These are phyloP conservation scores for Mucor lusitanicus DNA, from an alignment of 371 early-diverging fungal species.

Conservation along the genomic window DNA sequence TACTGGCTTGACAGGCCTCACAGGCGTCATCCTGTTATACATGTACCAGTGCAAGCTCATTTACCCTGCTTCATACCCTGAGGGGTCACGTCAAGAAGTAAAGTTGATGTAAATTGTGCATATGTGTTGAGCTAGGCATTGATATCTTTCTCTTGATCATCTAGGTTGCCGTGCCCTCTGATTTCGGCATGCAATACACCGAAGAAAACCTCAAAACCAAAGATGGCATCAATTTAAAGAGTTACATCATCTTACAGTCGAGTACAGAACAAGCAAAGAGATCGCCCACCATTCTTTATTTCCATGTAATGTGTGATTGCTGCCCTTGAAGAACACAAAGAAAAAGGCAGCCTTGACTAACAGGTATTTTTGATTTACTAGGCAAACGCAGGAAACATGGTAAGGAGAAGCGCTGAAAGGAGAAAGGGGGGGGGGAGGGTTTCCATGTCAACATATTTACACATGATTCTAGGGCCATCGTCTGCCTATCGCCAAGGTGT, in stretches of 20 bases:
- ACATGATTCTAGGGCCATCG: constrained; percentile 75
- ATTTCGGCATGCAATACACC: constrained; percentile 66
- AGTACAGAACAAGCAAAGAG: constrained; percentile 55
- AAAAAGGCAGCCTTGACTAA: neutral
- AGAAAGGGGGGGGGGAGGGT: neutral
- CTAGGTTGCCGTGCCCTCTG: constrained; percentile 76
- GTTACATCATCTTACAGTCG: constrained; percentile 73
- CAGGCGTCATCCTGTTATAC: constrained; percentile 64
- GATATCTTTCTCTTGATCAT: no score
- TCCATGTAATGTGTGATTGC: constrained; percentile 65
- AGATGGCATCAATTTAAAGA: constrained; percentile 79
- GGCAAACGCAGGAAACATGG: constrained; percentile 97
- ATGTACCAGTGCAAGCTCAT: constrained; percentile 84
- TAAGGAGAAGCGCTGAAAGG: constrained; percentile 21
- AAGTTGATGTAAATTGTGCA: neutral
- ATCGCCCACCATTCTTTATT: constrained; percentile 81
- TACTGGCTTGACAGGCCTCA: constrained; percentile 45
- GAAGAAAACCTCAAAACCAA: constrained; percentile 80
- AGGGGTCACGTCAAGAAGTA: constrained; percentile 74
- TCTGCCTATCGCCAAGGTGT: constrained; percentile 80
- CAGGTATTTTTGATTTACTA: constrained; percentile 21
- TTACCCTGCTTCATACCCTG: constrained; percentile 83
- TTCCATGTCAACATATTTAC: neutral
- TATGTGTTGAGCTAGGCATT: neutral
- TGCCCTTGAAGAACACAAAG: neutral